phyloP scores from a whole-genome alignment of 169 alveolate species.

The Eimeria sp. region DNA sequence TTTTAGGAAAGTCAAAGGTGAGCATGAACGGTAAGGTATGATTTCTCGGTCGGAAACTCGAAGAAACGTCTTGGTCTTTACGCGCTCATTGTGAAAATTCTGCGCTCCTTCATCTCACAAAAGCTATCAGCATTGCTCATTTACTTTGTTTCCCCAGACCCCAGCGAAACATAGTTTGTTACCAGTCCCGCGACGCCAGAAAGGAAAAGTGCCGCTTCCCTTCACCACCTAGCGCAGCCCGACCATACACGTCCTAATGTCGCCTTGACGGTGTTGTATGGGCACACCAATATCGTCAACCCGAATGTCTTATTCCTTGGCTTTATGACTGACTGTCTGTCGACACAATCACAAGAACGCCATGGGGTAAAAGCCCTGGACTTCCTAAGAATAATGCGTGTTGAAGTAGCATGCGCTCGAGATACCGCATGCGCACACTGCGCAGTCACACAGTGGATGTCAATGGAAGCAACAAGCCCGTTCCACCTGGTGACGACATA shows the following conservation, averaged over 20 bases:
- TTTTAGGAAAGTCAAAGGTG: background rate
- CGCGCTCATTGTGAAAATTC: background rate
- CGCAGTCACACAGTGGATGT: background rate
- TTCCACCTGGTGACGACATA: background rate
- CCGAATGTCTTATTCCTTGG: background rate
- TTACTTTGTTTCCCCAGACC: too few species aligned
- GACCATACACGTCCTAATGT: too few species aligned
- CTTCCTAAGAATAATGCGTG: background rate
- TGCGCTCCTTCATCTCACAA: background rate
- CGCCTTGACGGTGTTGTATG: too few species aligned
- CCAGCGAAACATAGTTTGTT: background rate
- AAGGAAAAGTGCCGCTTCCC: background rate
- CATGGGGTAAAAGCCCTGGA: background rate
- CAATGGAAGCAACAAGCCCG: background rate
- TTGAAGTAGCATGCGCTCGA: background rate
- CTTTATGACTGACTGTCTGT: background rate
- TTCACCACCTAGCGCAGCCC: background rate
- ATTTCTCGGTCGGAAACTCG: background rate
- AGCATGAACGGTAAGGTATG: background rate
- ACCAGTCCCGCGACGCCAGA: background rate
- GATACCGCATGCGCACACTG: background rate
- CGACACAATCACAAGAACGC: background rate
- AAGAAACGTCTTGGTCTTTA: too few species aligned
- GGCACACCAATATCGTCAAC: background rate
- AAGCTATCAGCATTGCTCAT: background rate